Percentiles rank a stretch among this genome's conserved stretches.
Evolutionary conservation across 306 rosid genomes (phyloP).

Genomic region (Betula pendula): DNA sequence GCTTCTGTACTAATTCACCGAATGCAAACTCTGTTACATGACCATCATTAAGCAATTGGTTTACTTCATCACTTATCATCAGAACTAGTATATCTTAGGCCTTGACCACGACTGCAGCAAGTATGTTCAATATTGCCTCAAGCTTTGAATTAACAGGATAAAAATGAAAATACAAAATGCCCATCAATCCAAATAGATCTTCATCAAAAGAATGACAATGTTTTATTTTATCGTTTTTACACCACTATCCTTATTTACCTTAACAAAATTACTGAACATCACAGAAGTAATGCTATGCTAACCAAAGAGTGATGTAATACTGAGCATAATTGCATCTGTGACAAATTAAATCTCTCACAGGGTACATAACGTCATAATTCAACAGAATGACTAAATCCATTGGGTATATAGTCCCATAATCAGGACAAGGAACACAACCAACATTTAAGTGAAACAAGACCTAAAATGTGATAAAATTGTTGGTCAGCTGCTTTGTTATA

Average conservation of each 20-base stretch:
- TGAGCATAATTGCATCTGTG: neutral
- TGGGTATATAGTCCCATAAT: slow-evolving; percentile 1
- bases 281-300: neutral
- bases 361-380: neutral
- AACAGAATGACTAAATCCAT: neutral
- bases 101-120: neutral
- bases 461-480: slow-evolving; percentile 1
- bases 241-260: neutral
- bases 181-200: slow-evolving; percentile 14
- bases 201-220: neutral
- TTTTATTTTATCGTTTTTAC: neutral
- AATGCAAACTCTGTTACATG: neutral
- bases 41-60: neutral
- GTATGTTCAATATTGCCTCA: neutral
- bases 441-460: neutral
- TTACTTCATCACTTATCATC: neutral
- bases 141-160: neutral
- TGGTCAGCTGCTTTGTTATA: slow-evolving; percentile 10
- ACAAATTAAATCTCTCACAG: slow-evolving; percentile 1
- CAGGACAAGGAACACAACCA: slow-evolving; percentile 1
- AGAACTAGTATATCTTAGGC: neutral
- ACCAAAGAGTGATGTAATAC: neutral
- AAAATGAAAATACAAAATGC: neutral
- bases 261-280: neutral
- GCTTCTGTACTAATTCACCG: neutral